Evolutionary conservation across 129 eudicot genomes (phyloP), one percentile per base, ranked within the genome.

Genomic region (Flaveria robusta): DNA sequence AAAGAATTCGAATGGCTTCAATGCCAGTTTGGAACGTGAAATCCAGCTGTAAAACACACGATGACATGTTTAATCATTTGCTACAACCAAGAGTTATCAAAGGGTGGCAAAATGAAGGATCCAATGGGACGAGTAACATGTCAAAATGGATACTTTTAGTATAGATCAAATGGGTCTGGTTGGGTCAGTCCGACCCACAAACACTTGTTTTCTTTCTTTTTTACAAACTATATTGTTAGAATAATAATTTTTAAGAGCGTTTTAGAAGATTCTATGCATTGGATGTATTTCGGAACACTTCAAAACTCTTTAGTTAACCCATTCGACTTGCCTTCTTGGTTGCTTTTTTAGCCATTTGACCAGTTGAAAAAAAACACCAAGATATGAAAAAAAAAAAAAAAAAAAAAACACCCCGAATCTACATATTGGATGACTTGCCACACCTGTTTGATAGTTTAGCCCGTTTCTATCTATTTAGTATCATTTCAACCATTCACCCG

Each of bases 1-100:
- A 83, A 68, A 93, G 97, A 45, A 93, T 88, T 59, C 91, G 86
- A 70, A 93, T 81, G 1, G 96, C 98, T 76, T 93, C 97, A 14
- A 89, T 46, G 62, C 98, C 98, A 14, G 73, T 85, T 77, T 87
- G 93, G 55, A 91, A 88, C 4, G 96, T 81, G 62, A 91, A 85
- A 74, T 93, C 93, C 86, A 93, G 79, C 98, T 93, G 93, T 74
- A 74, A 71, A 66, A 60, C 31, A 39, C 29, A 56, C 45, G 4
- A 5, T 14, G 62, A 63, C 69, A 56, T 7, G 58, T 70, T 60
- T 42, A 37, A 23, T 71, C 34, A 9, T 60, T 58, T 22, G 65
- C 16, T 58, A 58, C 34, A 10, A 0, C 0, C 5, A 58, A 60
- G 16, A 2, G 7, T 24, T 24, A 60, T 26, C n/a, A 59, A 3